Base-by-base conservation (phyloP, 2,329 filamentous ascomycete genomes). In the Colletotrichum somersetense region DNA sequence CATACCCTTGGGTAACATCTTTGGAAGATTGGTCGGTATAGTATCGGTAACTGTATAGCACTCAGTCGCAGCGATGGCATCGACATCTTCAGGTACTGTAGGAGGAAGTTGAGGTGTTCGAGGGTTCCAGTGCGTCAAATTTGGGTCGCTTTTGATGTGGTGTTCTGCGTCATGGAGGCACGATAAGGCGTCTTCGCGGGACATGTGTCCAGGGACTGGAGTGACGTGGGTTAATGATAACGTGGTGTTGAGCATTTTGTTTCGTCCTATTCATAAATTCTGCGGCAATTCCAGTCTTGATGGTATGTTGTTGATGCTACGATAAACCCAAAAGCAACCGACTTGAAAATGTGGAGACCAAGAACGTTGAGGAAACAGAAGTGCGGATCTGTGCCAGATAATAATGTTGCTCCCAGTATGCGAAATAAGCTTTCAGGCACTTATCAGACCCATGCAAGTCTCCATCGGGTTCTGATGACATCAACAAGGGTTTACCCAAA, bases 101-200 rank as follows among this genome's bases (percentile, higher is more conserved):
- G 76, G 76, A 10, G 75, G 71, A 1, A 78, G 65, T 40, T 78
- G 75, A 10, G 76, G 74, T 35, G 75, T 75, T 14, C 44, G 12
- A 18, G 78, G 75, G 50, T 86, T 77, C 18, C 75, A 75, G 62
- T 83, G 80, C 68, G 81, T 75, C 77, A 85, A 81, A 79, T 88
- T 86, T 57, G 88, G 87, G 74, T 89, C 84, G 79, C 85, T 87
- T 53, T 79, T 73, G 52, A 89, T 80, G 77, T 88, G 86, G 79
- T 86, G 85, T 35, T 80, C 81, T 75, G 88, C 85, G 75, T 87
- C 83, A 35, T 87, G 86, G 26, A 89, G 84, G 62, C 83, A 80
- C 35, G 81, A 77, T 48, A 88, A 76, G 18, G 79, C 83, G 55
- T 81, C 79, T n/a, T 80, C 74, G 14, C 72, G 76, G 52, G 82